A percentile compares a stretch with the other conserved stretches of the same genome.
Conservation (phyloP, 495 filamentous ascomycete genomes). For the Parachaetomium inaequale region DNA sequence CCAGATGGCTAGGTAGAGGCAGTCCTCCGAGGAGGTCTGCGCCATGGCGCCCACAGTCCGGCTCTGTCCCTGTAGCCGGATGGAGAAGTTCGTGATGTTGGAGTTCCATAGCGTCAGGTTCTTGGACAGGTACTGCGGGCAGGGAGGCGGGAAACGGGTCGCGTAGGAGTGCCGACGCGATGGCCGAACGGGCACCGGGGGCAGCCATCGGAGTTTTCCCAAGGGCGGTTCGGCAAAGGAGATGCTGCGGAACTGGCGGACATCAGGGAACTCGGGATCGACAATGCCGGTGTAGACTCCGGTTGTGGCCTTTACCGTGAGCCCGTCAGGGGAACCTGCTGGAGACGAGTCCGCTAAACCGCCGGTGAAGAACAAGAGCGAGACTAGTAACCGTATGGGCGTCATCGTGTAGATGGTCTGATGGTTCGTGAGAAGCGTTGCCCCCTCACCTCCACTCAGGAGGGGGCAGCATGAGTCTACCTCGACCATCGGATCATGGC, state of each 20-base stretch:
- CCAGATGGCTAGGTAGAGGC: constrained; percentile 2
- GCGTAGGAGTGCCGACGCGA: neutral
- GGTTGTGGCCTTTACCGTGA: neutral
- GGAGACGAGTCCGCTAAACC: neutral
- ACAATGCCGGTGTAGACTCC: neutral
- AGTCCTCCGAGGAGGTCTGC: constrained; percentile 6
- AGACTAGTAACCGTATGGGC: neutral
- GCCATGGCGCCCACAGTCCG: neutral
- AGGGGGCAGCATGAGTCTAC: too few relatives aligned
- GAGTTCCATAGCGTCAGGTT: constrained; percentile 2
- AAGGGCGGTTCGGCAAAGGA: neutral
- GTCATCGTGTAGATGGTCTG: neutral
- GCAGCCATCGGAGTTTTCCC: neutral
- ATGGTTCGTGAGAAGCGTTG: too few relatives aligned
- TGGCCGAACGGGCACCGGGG: neutral
- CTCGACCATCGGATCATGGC: too few relatives aligned
- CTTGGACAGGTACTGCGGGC: neutral
- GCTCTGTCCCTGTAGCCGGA: neutral
- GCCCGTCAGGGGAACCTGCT: neutral
- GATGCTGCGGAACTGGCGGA: constrained; percentile 3
- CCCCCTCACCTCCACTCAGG: too few relatives aligned
- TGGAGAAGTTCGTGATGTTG: constrained; percentile 3
- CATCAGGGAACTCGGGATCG: neutral
- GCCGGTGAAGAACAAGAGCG: neutral
- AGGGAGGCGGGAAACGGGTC: neutral